These are phyloP conservation scores for Aspergillus bridgeri DNA, from an alignment of 495 filamentous ascomycete species.

Conservation along the genomic window DNA sequence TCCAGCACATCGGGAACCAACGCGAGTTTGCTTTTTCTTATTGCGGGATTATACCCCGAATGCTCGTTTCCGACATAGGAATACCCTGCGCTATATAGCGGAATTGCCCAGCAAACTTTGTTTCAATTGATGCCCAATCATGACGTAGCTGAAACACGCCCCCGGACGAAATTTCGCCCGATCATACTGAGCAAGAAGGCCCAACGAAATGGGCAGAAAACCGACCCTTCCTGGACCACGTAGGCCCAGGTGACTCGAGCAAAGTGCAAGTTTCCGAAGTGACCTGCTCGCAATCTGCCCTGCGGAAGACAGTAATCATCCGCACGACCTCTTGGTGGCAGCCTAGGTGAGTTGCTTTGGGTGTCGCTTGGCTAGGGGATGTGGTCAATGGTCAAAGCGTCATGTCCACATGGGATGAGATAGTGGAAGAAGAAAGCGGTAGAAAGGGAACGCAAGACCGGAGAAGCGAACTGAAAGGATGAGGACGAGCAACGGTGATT, in stretches of 20 bases:
- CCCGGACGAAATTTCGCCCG: conserved; percentile 2
- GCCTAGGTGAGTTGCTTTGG: background rate
- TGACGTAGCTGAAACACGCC: conserved; percentile 20
- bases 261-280: background rate
- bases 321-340: background rate
- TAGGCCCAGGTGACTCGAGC: background rate
- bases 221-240: conserved; percentile 12
- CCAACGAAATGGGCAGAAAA: background rate
- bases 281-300: background rate
- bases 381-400: background rate
- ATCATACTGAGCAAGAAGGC: conserved; percentile 1
- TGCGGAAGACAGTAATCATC: background rate
- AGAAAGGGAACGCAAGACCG: conserved; percentile 1
- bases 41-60: background rate
- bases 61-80: background rate
- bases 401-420: too few species aligned
- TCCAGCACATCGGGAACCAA: background rate
- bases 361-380: background rate
- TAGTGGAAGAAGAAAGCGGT: background rate
- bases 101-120: conserved; percentile 13
- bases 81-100: conserved; percentile 3
- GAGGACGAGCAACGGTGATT: conserved; percentile 10
- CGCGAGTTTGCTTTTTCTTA: background rate
- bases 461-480: background rate
- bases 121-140: conserved; percentile 22